These are phyloP conservation scores for Hyphochytrium catenoides DNA, from an alignment of 352 stramenopile species.

Conservation along the genomic window DNA sequence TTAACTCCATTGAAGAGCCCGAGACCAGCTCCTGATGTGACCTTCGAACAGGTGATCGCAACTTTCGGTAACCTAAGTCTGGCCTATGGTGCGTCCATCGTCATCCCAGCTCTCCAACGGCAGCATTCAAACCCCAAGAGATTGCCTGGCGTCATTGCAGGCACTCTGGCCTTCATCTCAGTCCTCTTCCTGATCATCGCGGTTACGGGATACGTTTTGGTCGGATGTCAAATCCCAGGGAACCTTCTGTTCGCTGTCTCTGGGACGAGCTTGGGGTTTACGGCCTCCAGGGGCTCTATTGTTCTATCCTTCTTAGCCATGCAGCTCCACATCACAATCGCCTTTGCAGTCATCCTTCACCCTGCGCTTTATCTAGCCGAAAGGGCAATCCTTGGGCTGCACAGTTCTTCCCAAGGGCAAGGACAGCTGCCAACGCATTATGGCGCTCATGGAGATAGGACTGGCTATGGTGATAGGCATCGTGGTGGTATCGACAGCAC, in stretches of 20 bases:
- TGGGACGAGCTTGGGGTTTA: constrained; percentile 4
- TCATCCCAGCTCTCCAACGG: constrained; percentile 29
- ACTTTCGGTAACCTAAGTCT: constrained; percentile 34
- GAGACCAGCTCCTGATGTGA: constrained; percentile 17
- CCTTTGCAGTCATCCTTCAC: constrained; percentile 20
- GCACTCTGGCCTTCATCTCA: constrained; percentile 28
- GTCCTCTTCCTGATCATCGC: constrained; percentile 25
- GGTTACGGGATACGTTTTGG: constrained; percentile 27
- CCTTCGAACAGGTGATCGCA: constrained; percentile 21
- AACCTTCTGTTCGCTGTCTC: constrained; percentile 54
- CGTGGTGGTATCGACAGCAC: no score
- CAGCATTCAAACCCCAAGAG: constrained; percentile 26
- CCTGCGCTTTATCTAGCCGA: constrained; percentile 25
- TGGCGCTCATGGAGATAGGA: no score
- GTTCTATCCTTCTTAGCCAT: constrained; percentile 15
- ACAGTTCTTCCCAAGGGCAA: no score
- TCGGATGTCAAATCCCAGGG: constrained; percentile 47
- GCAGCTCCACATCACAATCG: constrained; percentile 25
- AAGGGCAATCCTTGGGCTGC: constrained; percentile 15
- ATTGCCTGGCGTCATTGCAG: constrained; percentile 27
- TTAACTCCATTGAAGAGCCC: constrained; percentile 11
- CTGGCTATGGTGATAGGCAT: no score
- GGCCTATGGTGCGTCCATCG: constrained; percentile 27
- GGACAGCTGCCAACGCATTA: no score
- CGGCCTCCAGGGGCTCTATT: no score